Conservation (phyloP, 2,329 filamentous ascomycete species). For the Pseudocercospora vitis region DNA sequence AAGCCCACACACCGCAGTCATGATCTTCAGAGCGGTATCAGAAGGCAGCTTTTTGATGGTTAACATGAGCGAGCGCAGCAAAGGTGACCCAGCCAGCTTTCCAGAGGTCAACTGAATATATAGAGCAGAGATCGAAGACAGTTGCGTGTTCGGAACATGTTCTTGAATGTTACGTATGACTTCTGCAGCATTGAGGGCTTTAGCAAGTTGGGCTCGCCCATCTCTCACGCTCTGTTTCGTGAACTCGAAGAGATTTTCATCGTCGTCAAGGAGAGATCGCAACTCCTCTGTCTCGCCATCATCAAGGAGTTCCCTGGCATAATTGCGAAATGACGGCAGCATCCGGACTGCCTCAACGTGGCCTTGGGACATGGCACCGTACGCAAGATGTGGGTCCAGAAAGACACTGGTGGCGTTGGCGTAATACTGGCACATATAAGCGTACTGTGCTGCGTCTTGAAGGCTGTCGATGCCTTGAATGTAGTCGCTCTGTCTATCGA, state of each 20-base stretch:
- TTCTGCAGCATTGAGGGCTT: conserved; percentile 42
- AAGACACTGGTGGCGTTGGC: conserved; percentile 72
- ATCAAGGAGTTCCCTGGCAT: conserved; percentile 32
- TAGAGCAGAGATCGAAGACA: conserved; percentile 47
- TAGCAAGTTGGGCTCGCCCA: conserved; percentile 43
- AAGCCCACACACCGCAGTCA: conserved; percentile 27
- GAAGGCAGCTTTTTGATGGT: conserved; percentile 62
- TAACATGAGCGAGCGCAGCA: conserved; percentile 57
- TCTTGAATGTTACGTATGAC: conserved; percentile 42
- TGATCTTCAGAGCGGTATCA: conserved; percentile 50
- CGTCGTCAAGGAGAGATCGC: conserved; percentile 59
- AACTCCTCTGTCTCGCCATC: conserved; percentile 39
- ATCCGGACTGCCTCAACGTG: conserved; percentile 68
- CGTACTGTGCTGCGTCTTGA: conserved; percentile 63
- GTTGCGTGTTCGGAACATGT: conserved; percentile 39
- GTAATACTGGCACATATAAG: conserved; percentile 84
- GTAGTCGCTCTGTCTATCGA: conserved; percentile 74
- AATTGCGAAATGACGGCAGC: conserved; percentile 64
- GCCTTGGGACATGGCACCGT: conserved; percentile 53
- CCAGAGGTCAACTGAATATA: conserved; percentile 63
- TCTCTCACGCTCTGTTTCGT: conserved; percentile 39
- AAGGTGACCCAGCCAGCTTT: conserved; percentile 54
- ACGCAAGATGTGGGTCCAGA: conserved; percentile 42
- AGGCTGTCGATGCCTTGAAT: conserved; percentile 74
- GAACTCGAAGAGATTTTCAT: conserved; percentile 55